Base-by-base conservation (phyloP, 2,329 filamentous ascomycete genomes). In the Talaromyces sp. region DNA sequence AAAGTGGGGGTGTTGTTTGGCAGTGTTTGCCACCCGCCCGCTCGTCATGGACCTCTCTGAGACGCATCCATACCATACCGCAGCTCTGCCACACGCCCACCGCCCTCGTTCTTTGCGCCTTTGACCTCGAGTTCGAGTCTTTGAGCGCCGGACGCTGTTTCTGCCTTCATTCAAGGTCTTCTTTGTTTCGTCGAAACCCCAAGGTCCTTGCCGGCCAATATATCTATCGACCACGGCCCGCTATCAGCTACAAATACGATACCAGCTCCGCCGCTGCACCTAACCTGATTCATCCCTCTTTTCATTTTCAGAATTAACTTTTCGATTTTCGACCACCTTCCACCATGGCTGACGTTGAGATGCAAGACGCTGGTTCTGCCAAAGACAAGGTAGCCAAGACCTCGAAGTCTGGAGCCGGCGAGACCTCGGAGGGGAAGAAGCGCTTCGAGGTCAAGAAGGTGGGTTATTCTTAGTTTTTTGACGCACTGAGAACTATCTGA, bases 401-500 rank as follows among this genome's bases (percentile, higher is more conserved):
- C 49, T 71, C 77, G 19, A 84, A 83, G 65, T 74, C 77, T 62
- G 84, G 84, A 60, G 77, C 74, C 44, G 67, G 70, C 42, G 81
- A 84, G 63, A 77, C 77, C 52, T 73, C 70, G 42, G 90, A 93
- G 66, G 86, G 81, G 58, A 97, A 96, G 85, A 96, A 97, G 83
- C 90, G 91, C 67, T 99, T 99, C 68, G 95, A 99, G 76, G 93
- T 99, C 65, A 99, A 99, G 81, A 99, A 99, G 89, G 95, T 96
- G 77, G 64, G 75, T 58, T 9, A 47, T 47, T 4, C 19, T 11
- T 22, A 9, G 19, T 25, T 47, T 47, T 7, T 25, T 9, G 4
- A 11, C 19, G 17, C 13, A 19, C 19, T 9, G 22, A n/a, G 22
- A 52, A 62, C 58, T n/a, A 42, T 28, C 55, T 44, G 32, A 58